Percentiles rank a stretch among this genome's conserved stretches.
These are phyloP conservation scores for Brasilioporus rufonigricans DNA, from an alignment of 768 basidiomycete genomes.

Conservation along the genomic window DNA sequence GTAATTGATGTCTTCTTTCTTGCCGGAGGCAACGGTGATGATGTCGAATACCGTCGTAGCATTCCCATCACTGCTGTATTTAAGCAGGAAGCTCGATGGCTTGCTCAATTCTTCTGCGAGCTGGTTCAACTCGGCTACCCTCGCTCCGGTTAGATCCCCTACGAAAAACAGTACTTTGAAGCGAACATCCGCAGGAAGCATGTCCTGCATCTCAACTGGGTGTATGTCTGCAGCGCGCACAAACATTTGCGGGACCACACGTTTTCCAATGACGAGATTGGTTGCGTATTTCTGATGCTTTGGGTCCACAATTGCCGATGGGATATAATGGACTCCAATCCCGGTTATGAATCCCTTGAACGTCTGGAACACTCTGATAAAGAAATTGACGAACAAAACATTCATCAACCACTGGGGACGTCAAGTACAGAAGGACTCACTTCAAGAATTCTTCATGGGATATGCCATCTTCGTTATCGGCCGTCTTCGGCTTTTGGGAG, in stretches of 20 bases:
- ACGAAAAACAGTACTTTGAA: neutral
- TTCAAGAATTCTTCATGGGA: neutral
- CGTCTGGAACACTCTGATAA: neutral
- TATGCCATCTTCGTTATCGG: neutral
- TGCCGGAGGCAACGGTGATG: neutral
- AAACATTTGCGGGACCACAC: neutral
- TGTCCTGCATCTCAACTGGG: neutral
- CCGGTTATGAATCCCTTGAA: neutral
- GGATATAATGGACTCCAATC: neutral
- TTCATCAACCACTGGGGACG: too few species aligned
- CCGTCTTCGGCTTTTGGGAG: neutral
- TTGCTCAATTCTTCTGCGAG: neutral
- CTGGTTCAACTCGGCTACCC: neutral
- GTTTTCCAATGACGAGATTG: neutral
- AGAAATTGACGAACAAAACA: too few species aligned
- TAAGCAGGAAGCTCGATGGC: neutral
- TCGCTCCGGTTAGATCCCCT: neutral
- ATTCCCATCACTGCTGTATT: neutral
- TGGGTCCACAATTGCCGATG: neutral
- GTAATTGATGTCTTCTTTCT: slow-evolving; percentile 21
- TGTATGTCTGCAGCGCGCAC: neutral
- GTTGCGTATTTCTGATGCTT: neutral
- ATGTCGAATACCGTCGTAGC: neutral
- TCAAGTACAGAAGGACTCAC: neutral
- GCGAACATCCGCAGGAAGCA: neutral